Base-by-base conservation (phyloP, 2,329 filamentous ascomycete species). In the Aspergillus sp. region DNA sequence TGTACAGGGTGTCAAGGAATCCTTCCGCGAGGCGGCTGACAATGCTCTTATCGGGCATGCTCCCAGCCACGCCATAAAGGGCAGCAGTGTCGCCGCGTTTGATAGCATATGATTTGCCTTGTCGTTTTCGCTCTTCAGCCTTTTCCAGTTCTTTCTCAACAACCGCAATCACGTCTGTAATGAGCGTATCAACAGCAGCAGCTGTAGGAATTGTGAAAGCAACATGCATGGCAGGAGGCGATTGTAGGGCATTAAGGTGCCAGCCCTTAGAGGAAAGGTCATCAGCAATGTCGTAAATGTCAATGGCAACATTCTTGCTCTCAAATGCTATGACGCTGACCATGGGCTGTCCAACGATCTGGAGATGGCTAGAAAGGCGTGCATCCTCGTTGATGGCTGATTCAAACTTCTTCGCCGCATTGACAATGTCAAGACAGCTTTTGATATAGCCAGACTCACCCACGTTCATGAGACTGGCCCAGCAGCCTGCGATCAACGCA, bases 221-320 rank as follows among this genome's bases (percentile, higher is more conserved):
- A 40, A 98, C 86, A 74, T 99, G 95, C 55, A 99, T 91, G 19
- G 92, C 95, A 0, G 95, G 88, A 2, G 95, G 95, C 68, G 86
- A 88, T 77, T 99, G 95, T 62, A 99, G 82, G 3, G 93, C 91
- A 70, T 98, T 99, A 59, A 99, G 82, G 77, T 99, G 95, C 95
- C 95, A 99, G 3, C 95, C 93, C 70, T 88, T 89, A 0, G 78
- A 79, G 12, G 84, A 85, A 89, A 99, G 93, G 64, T 81, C 90
- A 75, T 99, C 95, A 7, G 93, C 91, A 64, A 99, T 86, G 71
- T 96, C 93, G 78, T 99, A 99, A 62, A 96, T 89, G 76, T 97
- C 87, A 43, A 99, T 84, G n/a, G 85, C 74, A 12, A 70, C 72
- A 31, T 78, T 88, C 66, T 85, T 83, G n/a, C 90, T 87, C 11